phyloP scores from a whole-genome alignment of 345 rosid genomes.

The Citrus inodora region DNA sequence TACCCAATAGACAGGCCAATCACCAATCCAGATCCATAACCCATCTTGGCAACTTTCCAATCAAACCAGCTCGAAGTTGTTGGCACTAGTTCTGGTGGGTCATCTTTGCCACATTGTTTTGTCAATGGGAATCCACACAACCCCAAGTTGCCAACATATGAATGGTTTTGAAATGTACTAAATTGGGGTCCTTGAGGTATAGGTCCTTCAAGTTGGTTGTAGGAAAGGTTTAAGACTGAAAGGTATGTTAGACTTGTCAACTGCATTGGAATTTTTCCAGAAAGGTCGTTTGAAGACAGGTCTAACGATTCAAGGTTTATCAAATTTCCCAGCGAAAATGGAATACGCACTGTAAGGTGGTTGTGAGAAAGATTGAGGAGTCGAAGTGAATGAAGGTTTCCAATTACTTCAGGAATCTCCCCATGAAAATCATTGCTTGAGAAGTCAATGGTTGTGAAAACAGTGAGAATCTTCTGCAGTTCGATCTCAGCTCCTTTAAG shows the following conservation, averaged over 20 bases:
- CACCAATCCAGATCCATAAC: background rate
- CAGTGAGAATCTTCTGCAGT: background rate
- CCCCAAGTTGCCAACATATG: background rate
- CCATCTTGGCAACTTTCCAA: background rate
- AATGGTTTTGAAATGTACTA: background rate
- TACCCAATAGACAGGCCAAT: constrained; percentile 8
- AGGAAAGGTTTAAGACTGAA: background rate
- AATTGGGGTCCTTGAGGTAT: background rate
- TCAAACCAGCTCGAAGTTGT: background rate
- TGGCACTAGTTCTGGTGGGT: background rate
- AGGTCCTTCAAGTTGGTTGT: background rate
- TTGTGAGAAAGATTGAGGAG: constrained; percentile 12
- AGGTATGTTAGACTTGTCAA: background rate
- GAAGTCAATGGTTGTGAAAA: constrained; percentile 14
- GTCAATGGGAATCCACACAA: background rate
- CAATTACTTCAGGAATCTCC: constrained; percentile 5
- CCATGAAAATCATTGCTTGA: constrained; percentile 14
- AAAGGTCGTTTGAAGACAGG: background rate
- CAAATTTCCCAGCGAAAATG: background rate
- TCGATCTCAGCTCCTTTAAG: constrained; percentile 4
- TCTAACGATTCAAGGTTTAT: background rate
- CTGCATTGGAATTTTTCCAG: background rate
- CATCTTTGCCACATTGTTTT: background rate
- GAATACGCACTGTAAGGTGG: background rate
- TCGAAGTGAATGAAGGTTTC: background rate